Base-by-base conservation (phyloP, 768 basidiomycete species). In the Tricholoma sp. region DNA sequence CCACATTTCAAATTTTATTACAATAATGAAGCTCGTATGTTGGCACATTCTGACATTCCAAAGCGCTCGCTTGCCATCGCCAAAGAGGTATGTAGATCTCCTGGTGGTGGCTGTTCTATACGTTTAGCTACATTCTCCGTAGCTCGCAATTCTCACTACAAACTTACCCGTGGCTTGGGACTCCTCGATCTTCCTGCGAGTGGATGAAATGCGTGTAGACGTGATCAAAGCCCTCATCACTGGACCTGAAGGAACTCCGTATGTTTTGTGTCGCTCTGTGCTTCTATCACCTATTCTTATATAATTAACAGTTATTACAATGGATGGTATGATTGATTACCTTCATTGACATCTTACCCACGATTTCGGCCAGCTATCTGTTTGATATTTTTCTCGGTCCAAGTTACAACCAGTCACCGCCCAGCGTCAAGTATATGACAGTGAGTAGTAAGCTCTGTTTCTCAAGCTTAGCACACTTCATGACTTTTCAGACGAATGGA, bases 151-250 rank as follows among this genome's bases (percentile, higher is more conserved):
- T 37, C 79, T 98, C 52, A 94, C 94, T 2, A 94, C 93, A 10
- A 95, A 94, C 66, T 76, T 98, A 24, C 95, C 95, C n/a, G 87
- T 93, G 12, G 88, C 91, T 6, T 97, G 93, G 91, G 85, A 93
- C 64, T 96, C 94, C 4, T 95, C 92, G 1, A 87, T 98, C 60
- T 97, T 96, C 73, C 72, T 98, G 56, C 82, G 90, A 52, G 94
- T 96, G 4, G 95, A 98, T 67, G 95, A 97, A 73, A 86, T 82
- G 13, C 84, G 94, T 11, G 91, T 94, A 12, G 94, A 94, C 66
- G 80, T 95, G 48, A 93, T 95, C 70, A 96, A 95, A 66, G 89
- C 89, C n/a, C 71, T 92, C 17, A 91, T 93, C 59, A 91, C 90
- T 18, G 95, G 94, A 1, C 94, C 94, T 9, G 91, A 94, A 76